These are phyloP conservation scores for Penicillium verhagenii DNA, from an alignment of 495 filamentous ascomycete species.

Conservation along the genomic window DNA sequence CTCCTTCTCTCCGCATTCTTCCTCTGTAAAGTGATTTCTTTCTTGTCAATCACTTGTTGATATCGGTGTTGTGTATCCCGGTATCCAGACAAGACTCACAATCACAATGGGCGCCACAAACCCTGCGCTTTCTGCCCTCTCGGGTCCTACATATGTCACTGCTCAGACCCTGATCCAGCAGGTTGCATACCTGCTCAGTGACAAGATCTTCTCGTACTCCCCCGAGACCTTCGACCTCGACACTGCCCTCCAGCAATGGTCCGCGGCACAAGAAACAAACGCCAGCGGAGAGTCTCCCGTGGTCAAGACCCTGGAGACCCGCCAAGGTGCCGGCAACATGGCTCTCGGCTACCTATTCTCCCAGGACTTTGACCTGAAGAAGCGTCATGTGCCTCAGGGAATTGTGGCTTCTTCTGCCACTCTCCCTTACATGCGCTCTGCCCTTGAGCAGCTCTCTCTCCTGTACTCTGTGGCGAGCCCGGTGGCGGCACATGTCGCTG, in stretches of 20 bases:
- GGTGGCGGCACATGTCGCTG: slow-evolving; percentile 91
- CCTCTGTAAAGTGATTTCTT: slow-evolving; percentile 18
- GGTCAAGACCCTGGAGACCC: slow-evolving; percentile 78
- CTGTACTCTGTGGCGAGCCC: slow-evolving; percentile 89
- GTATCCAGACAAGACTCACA: slow-evolving; percentile 28
- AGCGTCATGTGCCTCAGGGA: slow-evolving; percentile 86
- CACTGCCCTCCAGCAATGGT: slow-evolving; percentile 75
- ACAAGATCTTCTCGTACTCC: slow-evolving; percentile 96
- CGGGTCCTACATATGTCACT: slow-evolving; percentile 86
- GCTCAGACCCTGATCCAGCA: slow-evolving; percentile 92
- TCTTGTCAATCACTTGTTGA: slow-evolving; percentile 23
- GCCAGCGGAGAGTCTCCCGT: slow-evolving; percentile 75
- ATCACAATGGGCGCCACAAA: slow-evolving; percentile 38
- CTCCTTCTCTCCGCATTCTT: slow-evolving; percentile 23
- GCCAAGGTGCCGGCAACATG: slow-evolving; percentile 86
- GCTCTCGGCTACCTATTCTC: slow-evolving; percentile 97
- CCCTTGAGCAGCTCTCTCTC: slow-evolving; percentile 84
- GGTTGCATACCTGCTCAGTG: slow-evolving; percentile 87
- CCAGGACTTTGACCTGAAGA: slow-evolving; percentile 87
- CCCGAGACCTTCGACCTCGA: slow-evolving; percentile 91
- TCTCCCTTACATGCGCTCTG: slow-evolving; percentile 74
- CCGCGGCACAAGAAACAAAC: slow-evolving; percentile 62
- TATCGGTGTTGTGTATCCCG: slow-evolving; percentile 23
- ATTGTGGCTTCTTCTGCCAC: slow-evolving; percentile 82
- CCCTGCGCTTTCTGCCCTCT: slow-evolving; percentile 60